These are phyloP conservation scores for Stromatinia cepivora DNA, from an alignment of 2,329 filamentous ascomycete species.

Conservation along the genomic window DNA sequence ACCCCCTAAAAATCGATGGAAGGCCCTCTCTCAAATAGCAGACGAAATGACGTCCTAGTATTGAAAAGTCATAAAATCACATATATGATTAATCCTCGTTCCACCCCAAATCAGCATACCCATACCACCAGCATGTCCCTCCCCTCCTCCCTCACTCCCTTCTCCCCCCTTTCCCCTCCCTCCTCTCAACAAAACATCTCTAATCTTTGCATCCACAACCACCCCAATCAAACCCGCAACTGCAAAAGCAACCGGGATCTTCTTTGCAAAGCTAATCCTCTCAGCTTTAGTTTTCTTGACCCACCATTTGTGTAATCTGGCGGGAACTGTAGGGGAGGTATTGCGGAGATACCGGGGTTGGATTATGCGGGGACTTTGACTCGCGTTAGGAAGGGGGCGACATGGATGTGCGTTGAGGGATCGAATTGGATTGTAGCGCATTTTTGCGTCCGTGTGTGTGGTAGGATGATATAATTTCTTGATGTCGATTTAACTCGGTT, in stretches of 20 bases:
- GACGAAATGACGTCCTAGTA: not conserved
- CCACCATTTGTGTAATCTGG: not conserved
- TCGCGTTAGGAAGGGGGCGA: not conserved
- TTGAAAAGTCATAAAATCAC: not conserved
- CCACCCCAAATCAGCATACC: constrained; percentile 66
- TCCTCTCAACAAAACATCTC: not conserved
- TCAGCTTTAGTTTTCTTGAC: not conserved
- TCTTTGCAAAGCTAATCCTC: constrained; percentile 66
- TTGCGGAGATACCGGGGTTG: not conserved
- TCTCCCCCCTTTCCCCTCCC: constrained; percentile 6
- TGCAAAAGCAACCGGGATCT: constrained; percentile 93
- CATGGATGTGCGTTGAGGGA: not conserved
- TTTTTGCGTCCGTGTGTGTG: not conserved
- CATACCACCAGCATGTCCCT: constrained; percentile 36
- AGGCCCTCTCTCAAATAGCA: too few relatives aligned
- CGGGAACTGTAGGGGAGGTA: not conserved
- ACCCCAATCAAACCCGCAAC: constrained; percentile 76
- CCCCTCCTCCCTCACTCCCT: constrained; percentile 18
- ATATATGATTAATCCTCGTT: constrained; percentile 61
- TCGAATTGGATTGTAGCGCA: not conserved
- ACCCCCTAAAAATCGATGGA: not conserved
- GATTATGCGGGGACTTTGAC: not conserved
- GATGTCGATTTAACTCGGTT: not conserved
- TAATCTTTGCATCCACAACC: constrained; percentile 47
- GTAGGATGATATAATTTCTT: too few relatives aligned